Base-by-base conservation (phyloP, 2,329 filamentous ascomycete species). In the Colletotrichum endophyticum region DNA sequence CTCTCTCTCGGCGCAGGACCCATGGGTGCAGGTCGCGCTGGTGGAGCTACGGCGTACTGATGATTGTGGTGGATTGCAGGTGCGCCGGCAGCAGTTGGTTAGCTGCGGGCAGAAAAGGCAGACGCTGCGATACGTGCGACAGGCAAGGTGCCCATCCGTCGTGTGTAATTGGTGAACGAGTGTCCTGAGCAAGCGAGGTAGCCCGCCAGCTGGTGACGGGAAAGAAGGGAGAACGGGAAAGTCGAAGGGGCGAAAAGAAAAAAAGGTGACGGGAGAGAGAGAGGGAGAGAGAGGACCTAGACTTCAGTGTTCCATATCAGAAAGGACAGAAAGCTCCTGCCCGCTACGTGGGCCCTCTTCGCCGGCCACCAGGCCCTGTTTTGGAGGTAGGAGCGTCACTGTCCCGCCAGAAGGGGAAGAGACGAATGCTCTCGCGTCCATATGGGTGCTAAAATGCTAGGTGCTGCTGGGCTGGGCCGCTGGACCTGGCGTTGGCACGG, bases 331-430 rank as follows among this genome's bases (percentile, higher is more conserved):
- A 68, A 59, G 66, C 66, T 68, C 66, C 66, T 68, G 25, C 64
- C 13, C n/a, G 66, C 49, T 57, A 44, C 49, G 66, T 68, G 66
- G 66, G 66, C 28, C 66, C 49, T 28, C 44, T 30, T 57, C 66
- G n/a, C 49, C 49, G 72, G 75, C 70, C 66, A 16, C 44, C 59
- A 49, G 61, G 75, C 30, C 75, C 61, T 75, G 72, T 71, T 77
- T 75, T 28, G 75, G 66, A 75, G 72, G 49, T 15, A 75, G 56
- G 56, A 63, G 75, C 75, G 75, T 77, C 72, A 77, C 72, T 75
- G 49, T 19, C 67, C 66, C 34, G 36, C 73, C 69, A 67, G 56
- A 72, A 34, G 53, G 70, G 57, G 63, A 56, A 49, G 53, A 19
- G 39, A 44, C 62, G 44, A 53, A 53, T 53, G n/a, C 44, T 53